These are phyloP conservation scores for Cyberlindnera lachancei DNA, from an alignment of 805 yeast species.

Conservation along the genomic window DNA sequence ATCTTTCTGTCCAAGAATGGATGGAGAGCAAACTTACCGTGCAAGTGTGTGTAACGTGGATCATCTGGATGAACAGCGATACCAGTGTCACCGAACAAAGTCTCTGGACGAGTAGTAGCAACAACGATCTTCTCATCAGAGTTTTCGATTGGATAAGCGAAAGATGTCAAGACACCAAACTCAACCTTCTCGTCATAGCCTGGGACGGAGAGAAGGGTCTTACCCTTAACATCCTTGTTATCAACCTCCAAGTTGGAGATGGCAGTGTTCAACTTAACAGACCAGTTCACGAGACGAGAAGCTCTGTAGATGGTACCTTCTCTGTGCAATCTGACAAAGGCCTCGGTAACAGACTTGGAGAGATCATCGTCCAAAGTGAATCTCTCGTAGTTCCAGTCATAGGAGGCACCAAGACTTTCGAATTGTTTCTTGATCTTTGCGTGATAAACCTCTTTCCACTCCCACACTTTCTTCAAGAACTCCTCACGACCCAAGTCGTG, in stretches of 20 bases:
- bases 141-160: slow-evolving; percentile 81
- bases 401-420: slow-evolving; percentile 87
- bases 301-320: slow-evolving; percentile 96
- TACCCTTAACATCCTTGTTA: slow-evolving; percentile 80
- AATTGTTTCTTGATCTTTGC: slow-evolving; percentile 77
- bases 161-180: slow-evolving; percentile 95
- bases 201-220: slow-evolving; percentile 77
- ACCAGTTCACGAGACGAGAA: slow-evolving; percentile 91
- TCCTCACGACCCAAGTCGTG: slow-evolving; percentile 93
- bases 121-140: slow-evolving; percentile 83
- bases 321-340: slow-evolving; percentile 85
- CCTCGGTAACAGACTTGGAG: slow-evolving; percentile 77
- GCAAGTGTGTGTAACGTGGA: slow-evolving; percentile 85
- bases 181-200: slow-evolving; percentile 86
- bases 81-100: slow-evolving; percentile 95
- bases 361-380: slow-evolving; percentile 82
- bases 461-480: slow-evolving; percentile 88
- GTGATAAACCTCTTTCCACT: slow-evolving; percentile 96
- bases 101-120: slow-evolving; percentile 99
- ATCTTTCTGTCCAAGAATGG: slow-evolving; percentile 81
- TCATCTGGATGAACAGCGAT: slow-evolving; percentile 97
- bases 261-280: slow-evolving; percentile 89
- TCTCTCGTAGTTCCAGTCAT: slow-evolving; percentile 92
- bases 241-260: slow-evolving; percentile 95
- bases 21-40: slow-evolving; percentile 86